Base-by-base conservation (phyloP, 1,284 basidiomycete genomes). In the Cronartium quercuum region DNA sequence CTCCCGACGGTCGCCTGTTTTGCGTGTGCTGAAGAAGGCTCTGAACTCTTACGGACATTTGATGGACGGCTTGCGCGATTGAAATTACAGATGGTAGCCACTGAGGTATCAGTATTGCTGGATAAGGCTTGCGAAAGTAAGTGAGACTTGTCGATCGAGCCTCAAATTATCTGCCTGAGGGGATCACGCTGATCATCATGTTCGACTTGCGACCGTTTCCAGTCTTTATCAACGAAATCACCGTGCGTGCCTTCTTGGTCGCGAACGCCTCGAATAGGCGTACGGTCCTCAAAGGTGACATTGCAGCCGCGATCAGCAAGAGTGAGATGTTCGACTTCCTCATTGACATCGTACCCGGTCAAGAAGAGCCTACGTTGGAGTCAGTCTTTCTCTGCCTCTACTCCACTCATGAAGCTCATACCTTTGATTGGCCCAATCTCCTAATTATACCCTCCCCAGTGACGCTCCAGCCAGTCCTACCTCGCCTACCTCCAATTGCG, bases 141-240 rank as follows among this genome's bases (percentile, higher is more conserved):
- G 62, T 60, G 34, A 34, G 13, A 41, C n/a, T 12, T 18, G 42
- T 66, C 9, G n/a, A n/a, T 35, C 7, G 18, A 2, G 21, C 38
- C 4, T 18, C 9, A 41, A n/a, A 38, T 34, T 37, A 37, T 40
- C n/a, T n/a, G n/a, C n/a, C n/a, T n/a, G n/a, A n/a, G n/a, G n/a
- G n/a, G n/a, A 2, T 60, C 24, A 21, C 41, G 63, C 13, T 63
- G 15, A 34, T 60, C 9, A 58, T 4, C 47, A 37, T 37, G 24
- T 35, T 18, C 24, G 34, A 67, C 35, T 24, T 42, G 35, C 51
- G 21, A 40, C 18, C 44, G 10, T 40, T n/a, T 61, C 13, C 68
- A 78, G 79, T 82, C 63, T 81, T 82, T 66, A 81, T 82, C 68
- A 79, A 80, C 3, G 81, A 82, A 62, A 76, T 81, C 38, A 82